Evolutionary conservation across 2,329 filamentous ascomycete species (phyloP), one percentile per base, ranked within the genome.

Genomic region (Allantophomopsis lycopodina): DNA sequence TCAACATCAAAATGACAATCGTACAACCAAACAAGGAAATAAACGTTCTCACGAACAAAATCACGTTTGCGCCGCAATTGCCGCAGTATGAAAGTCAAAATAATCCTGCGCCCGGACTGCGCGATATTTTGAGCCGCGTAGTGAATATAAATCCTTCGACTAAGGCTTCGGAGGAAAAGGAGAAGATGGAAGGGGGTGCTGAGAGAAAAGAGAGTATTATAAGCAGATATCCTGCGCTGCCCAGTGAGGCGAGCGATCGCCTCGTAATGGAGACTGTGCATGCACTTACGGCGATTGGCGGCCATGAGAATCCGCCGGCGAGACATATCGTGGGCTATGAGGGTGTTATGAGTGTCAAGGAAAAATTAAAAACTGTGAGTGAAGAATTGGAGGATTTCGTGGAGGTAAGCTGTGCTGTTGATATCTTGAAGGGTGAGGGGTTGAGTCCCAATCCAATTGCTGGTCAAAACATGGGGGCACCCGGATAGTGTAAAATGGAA

Each of bases 301-400:
- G 89, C 0, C 88, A 95, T 56, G 88, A 95, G 55, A 96, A 96
- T 57, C 91, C 91, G 2, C 91, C 91, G 0, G 85, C 87, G 1
- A 70, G 91, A 23, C 89, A 96, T 56, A 95, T 96, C 51, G 88
- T 96, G 2, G 89, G 91, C 0, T 76, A 82, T 40, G 91, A 96
- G 58, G 89, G 85, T 1, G 82, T 89, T 11, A 71, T 76, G 5
- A 83, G 83, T 32, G 89, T 96, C 32, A 93, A 89, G 58, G 91
- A 96, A 62, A 96, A 96, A 62, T 65, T 98, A 41, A 94, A 93
- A 64, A 95, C 87, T 2, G 85, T 95, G 2, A 94, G 86, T 46
- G 88, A 96, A 57, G 91, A 96, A 63, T 64, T 96, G 41, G 91
- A 96, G 58, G 91, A 96, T 49, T 96, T 96, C 59, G 81, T 94